These are phyloP conservation scores for Curvularia sp. DNA, from an alignment of 2,329 filamentous ascomycete species.

Conservation along the genomic window DNA sequence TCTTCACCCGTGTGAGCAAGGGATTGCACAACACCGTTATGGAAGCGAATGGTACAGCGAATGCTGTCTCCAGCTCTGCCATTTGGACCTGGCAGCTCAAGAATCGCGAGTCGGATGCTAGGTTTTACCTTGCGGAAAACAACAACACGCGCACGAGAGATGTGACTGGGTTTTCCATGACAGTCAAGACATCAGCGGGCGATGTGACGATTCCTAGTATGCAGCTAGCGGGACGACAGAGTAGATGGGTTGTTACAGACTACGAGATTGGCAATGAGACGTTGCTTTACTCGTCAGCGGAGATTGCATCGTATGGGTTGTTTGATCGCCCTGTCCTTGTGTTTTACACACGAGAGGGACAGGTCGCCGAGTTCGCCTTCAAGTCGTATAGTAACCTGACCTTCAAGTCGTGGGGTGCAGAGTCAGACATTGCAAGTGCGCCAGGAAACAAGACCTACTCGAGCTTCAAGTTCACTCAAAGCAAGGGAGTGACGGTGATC, in stretches of 20 bases:
- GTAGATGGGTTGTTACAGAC: constrained; percentile 63
- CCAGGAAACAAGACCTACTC: constrained; percentile 24
- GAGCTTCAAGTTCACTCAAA: constrained; percentile 58
- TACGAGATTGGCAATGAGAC: constrained; percentile 58
- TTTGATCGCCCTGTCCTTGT: constrained; percentile 59
- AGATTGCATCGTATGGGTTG: constrained; percentile 59
- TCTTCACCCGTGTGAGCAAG: constrained; percentile 62
- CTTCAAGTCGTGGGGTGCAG: constrained; percentile 53
- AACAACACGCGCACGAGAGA: constrained; percentile 54
- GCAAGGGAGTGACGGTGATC: constrained; percentile 56
- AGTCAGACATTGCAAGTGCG: constrained; percentile 47
- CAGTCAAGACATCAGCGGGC: constrained; percentile 58
- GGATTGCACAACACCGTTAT: constrained; percentile 62
- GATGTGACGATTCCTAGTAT: constrained; percentile 55
- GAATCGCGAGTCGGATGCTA: constrained; percentile 59
- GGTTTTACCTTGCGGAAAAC: constrained; percentile 62
- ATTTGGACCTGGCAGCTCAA: constrained; percentile 62
- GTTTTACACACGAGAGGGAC: constrained; percentile 59
- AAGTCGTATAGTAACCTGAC: constrained; percentile 51
- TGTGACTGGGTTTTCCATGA: constrained; percentile 57
- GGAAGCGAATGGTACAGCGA: constrained; percentile 63
- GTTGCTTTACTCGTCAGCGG: constrained; percentile 61
- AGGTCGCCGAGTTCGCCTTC: constrained; percentile 61
- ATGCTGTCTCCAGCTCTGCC: constrained; percentile 49
- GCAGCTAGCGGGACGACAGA: constrained; percentile 61